phyloP scores from a whole-genome alignment of 768 basidiomycete species.

The Leucogyrophana mollusca region DNA sequence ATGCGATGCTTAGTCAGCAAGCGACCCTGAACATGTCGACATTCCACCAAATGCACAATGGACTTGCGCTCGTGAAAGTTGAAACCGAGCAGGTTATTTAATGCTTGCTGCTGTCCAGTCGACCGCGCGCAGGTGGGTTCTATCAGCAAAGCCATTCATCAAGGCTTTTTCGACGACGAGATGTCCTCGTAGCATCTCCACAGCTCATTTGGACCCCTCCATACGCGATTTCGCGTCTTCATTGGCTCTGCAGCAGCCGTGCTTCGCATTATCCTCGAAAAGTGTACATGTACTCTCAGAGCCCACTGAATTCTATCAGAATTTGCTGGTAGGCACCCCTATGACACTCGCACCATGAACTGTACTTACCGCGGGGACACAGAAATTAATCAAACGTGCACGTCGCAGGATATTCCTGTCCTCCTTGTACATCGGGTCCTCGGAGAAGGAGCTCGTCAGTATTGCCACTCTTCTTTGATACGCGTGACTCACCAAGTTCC shows the following conservation, averaged over 20 bases:
- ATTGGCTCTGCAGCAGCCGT: constrained; percentile 44
- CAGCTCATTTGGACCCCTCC: constrained; percentile 29
- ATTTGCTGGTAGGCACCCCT: constrained; percentile 48
- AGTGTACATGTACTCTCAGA: constrained; percentile 53
- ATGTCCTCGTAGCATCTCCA: constrained; percentile 28
- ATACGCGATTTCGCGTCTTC: constrained; percentile 36
- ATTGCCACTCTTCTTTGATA: background rate
- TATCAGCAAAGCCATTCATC: constrained; percentile 2
- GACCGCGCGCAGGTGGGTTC: constrained; percentile 2
- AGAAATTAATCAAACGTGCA: constrained; percentile 82
- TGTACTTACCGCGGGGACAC: background rate
- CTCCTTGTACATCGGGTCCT: constrained; percentile 82
- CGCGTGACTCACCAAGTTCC: constrained; percentile 1
- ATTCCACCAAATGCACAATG: background rate
- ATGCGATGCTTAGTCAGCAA: constrained; percentile 30
- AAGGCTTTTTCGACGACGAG: constrained; percentile 16
- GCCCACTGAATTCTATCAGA: constrained; percentile 57
- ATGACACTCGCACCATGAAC: background rate
- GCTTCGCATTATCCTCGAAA: constrained; percentile 42
- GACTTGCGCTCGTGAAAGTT: background rate
- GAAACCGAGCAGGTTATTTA: background rate
- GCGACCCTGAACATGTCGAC: constrained; percentile 12
- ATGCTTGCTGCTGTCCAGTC: constrained; percentile 8
- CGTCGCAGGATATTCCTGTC: constrained; percentile 83
- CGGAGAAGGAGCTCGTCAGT: constrained; percentile 78